Evolutionary conservation across 1,284 basidiomycete species (phyloP).

Genomic region (Afroboletus lepidellus): DNA sequence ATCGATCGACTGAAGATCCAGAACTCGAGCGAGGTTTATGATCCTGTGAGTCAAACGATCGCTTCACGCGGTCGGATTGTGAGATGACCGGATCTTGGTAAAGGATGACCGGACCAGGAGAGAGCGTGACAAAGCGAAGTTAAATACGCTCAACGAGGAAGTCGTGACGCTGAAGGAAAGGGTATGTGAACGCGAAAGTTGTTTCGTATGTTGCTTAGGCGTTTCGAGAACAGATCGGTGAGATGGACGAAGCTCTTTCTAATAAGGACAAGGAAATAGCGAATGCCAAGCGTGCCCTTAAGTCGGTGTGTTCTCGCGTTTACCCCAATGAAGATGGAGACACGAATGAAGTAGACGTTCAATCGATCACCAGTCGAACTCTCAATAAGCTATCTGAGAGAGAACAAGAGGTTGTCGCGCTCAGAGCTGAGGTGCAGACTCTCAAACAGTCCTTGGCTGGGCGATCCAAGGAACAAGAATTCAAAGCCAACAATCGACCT

Average conservation of each 20-base stretch:
- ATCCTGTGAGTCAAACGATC: conserved; percentile 48
- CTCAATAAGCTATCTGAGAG: conserved; percentile 72
- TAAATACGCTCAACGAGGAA: conserved; percentile 76
- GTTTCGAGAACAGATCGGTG: conserved; percentile 44
- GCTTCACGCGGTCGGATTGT: conserved; percentile 1
- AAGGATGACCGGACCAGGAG: conserved; percentile 77
- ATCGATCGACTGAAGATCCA: conserved; percentile 62
- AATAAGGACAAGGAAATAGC: conserved; percentile 72
- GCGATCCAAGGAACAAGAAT: conserved; percentile 67
- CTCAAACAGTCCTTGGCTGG: conserved; percentile 51
- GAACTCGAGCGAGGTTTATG: conserved; percentile 54
- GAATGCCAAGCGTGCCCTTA: conserved; percentile 79
- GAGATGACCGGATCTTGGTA: no score
- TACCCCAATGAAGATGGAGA: conserved; percentile 49
- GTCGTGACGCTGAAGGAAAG: conserved; percentile 69
- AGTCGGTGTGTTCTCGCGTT: conserved; percentile 81
- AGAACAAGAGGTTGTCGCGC: conserved; percentile 61
- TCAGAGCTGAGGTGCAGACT: conserved; percentile 52
- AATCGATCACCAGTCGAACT: conserved; percentile 66
- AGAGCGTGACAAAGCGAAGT: conserved; percentile 73
- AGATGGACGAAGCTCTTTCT: conserved; percentile 49
- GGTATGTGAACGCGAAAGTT: conserved; percentile 39
- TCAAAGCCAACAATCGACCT: conserved; percentile 64
- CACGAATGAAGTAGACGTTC: conserved; percentile 60
- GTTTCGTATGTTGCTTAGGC: not conserved